phyloP scores from a whole-genome alignment of 306 rosid genomes.

The Cucurbita argyrosperma region DNA sequence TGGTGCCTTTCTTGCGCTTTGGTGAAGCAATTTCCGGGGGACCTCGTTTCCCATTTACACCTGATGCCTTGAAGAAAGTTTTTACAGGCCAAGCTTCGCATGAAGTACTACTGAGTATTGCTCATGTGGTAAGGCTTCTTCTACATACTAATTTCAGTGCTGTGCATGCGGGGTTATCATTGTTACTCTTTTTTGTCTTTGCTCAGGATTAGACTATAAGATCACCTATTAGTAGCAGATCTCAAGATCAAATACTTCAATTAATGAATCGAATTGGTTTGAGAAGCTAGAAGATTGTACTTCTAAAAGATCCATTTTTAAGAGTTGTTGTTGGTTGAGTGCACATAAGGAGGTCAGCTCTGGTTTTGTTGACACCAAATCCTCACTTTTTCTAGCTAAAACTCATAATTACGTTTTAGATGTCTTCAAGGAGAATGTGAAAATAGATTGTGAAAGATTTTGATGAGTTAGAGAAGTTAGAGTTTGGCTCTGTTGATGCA shows the following conservation, averaged over 20 bases:
- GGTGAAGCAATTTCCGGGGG: slow-evolving; percentile 73
- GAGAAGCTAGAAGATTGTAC: neutral
- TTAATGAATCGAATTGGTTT: neutral
- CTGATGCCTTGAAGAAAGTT: slow-evolving; percentile 78
- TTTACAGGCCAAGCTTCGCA: slow-evolving; percentile 69
- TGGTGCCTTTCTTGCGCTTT: slow-evolving; percentile 80
- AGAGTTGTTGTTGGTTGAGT: neutral
- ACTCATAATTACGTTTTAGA: neutral
- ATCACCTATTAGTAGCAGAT: neutral
- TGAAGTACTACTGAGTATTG: slow-evolving; percentile 57
- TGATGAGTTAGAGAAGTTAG: neutral
- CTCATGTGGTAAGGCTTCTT: slow-evolving; percentile 49
- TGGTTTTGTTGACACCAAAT: neutral
- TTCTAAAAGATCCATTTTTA: neutral
- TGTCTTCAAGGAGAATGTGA: neutral
- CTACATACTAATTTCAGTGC: neutral
- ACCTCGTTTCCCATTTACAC: slow-evolving; percentile 63
- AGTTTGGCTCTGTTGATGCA: neutral
- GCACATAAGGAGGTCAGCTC: neutral
- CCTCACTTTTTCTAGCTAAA: neutral
- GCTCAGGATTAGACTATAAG: neutral
- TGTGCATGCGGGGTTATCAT: neutral
- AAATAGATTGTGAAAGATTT: neutral
- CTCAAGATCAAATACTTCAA: neutral
- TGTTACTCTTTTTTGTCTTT: slow-evolving; percentile 1